Evolutionary conservation across 208 protist species (phyloP).

Genomic region (Lotmaria passim): DNA sequence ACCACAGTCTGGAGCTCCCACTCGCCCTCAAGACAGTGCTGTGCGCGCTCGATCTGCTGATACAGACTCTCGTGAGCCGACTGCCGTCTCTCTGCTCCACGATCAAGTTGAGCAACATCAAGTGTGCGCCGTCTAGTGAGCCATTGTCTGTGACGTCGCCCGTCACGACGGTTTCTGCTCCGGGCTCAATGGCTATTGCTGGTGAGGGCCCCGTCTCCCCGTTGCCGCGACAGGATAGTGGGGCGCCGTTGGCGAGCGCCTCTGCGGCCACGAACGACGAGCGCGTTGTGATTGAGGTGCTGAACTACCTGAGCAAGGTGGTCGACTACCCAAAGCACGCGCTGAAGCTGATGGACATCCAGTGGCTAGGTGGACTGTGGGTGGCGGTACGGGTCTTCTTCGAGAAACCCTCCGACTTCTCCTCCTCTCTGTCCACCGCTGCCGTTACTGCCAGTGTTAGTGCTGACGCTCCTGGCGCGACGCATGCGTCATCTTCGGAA

Average conservation of each 20-base stretch:
- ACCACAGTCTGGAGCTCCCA: slow-evolving; percentile 40
- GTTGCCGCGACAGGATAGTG: slow-evolving; percentile 22
- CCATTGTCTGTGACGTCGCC: not conserved
- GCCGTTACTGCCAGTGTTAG: not conserved
- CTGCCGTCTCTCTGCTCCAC: slow-evolving; percentile 1
- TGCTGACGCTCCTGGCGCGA: not conserved
- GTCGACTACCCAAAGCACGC: slow-evolving; percentile 71
- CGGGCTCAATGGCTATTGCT: not conserved
- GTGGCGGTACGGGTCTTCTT: slow-evolving; percentile 56
- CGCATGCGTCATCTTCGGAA: not conserved
- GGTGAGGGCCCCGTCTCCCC: not conserved
- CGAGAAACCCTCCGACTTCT: slow-evolving; percentile 16
- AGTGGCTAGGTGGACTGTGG: slow-evolving; percentile 88
- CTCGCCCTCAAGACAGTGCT: slow-evolving; percentile 51
- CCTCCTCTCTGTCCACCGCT: not conserved
- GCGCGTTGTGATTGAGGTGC: slow-evolving; percentile 55
- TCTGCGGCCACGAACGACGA: slow-evolving; percentile 37
- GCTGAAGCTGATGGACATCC: slow-evolving; percentile 58
- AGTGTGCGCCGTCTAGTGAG: slow-evolving; percentile 8
- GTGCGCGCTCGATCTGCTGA: slow-evolving; percentile 44
- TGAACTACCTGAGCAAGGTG: slow-evolving; percentile 84
- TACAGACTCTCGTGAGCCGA: slow-evolving; percentile 21
- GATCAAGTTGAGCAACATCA: not conserved
- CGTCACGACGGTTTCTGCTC: not conserved
- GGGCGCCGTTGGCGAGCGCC: not conserved